Base-by-base conservation (phyloP, 225 moss, liverwort and hornwort species). In the Marchantia paleacea region DNA sequence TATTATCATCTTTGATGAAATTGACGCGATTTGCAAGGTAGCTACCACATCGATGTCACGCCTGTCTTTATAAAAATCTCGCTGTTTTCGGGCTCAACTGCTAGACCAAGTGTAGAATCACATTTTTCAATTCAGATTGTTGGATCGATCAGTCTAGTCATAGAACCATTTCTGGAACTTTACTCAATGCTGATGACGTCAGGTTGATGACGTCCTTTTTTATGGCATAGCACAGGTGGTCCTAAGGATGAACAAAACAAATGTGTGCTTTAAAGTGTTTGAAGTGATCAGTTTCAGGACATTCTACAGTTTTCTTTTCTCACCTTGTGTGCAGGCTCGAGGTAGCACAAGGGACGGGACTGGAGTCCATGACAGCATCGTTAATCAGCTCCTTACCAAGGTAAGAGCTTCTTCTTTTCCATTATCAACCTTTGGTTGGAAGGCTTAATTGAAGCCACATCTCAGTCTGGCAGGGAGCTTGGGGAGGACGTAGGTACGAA, bases 301-400 rank as follows among this genome's bases (percentile, higher is more conserved):
- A 28, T 68, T 15, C 52, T 4, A 51, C 12, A 13, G 48, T 52
- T 24, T 0, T 72, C 12, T 72, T 48, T 51, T 65, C 68, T 78
- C 48, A 67, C 67, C 50, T 24, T 52, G 50, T 25, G 29, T 62
- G 75, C 85, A 93, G 94, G 68, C 92, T 88, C 88, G 93, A 87
- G 97, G 99, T 65, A 94, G 93, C 60, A 95, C 94, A 52, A 90
- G 95, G 84, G 99, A 95, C 79, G 99, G 99, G 85, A 99, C 94
- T 73, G 95, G 99, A 82, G 99, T 99, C 57, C 99, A 99, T 81
- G 95, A 99, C 86, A 95, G 95, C 85, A 99, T 99, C 66, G 99
- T 99, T 58, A 99, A 99, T 84, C 95, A 99, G 87, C 93, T 99
- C 79, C 95, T 99, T 62, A 99, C 97, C 31, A 99, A 93, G 94